Base-by-base conservation (phyloP, 345 rosid species). In the Citrus sp. region DNA sequence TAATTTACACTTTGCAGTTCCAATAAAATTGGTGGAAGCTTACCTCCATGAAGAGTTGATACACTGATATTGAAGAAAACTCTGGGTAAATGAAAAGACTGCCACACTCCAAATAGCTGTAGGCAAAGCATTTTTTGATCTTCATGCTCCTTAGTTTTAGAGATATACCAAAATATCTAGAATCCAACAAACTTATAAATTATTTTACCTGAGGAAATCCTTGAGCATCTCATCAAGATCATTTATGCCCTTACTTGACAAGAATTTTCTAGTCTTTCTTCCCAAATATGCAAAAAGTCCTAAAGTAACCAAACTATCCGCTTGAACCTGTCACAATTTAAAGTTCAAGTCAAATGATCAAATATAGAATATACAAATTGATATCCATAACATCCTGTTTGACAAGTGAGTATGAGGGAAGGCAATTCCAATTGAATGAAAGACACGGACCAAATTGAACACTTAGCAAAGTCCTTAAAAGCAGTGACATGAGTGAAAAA, bases 51-150 rank as follows among this genome's bases (percentile, higher is more conserved):
- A 88, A 91, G 78, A 78, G 77, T 78, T 89, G 92, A 82, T 90
- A 91, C 34, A 81, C 77, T 28, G 87, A 78, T 72, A 86, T 78
- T 7, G 88, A 85, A 75, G 90, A 82, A 75, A 88, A 83, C 73
- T 86, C 91, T 1, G 90, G 87, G 83, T 84, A 88, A 78, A 87
- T 82, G 83, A 91, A 91, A 83, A 88, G 80, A 77, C 85, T 84
- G 25, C 93, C 92, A 55, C 92, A 91, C 82, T 91, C 95, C 92
- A 91, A 77, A 82, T 86, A 90, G 77, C 93, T 91, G 88, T 84
- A 78, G 35, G 46, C 69, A 78, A 63, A 77, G 58, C 37, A 35
- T 61, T 19, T 76, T 42, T 74, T 21, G 8, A 74, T 22, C 72
- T 42, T 67, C 77, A 72, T 28, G 51, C 30, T 27, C 34, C 58